Evolutionary conservation across 2,329 filamentous ascomycete species (phyloP).

Genomic region (Verticillium isaacii): DNA sequence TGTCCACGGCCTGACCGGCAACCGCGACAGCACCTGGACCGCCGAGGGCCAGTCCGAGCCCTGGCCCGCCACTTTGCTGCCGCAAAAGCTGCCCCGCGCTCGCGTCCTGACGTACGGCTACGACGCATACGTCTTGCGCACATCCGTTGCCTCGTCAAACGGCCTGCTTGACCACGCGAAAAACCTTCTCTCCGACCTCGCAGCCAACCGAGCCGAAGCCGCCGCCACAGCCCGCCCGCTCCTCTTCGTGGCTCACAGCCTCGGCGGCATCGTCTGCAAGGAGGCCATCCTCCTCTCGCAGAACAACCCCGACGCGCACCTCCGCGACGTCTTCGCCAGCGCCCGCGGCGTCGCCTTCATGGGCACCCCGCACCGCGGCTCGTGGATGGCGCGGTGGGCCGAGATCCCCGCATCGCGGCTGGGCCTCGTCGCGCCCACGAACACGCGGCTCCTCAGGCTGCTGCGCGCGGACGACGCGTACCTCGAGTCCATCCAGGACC

Average conservation of each 20-base stretch:
- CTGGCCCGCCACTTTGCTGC: conserved; percentile 29
- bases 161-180: conserved; percentile 22
- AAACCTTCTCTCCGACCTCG: conserved; percentile 20
- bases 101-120: conserved; percentile 36
- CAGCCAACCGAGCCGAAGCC: conserved; percentile 13
- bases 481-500: conserved; percentile 17
- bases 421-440: conserved; percentile 24
- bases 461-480: conserved; percentile 19
- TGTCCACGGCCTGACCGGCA: conserved; percentile 34
- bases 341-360: conserved; percentile 28
- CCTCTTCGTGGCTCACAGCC: conserved; percentile 31
- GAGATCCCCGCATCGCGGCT: conserved; percentile 21
- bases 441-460: conserved; percentile 21
- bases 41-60: conserved; percentile 18
- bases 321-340: conserved; percentile 17
- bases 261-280: conserved; percentile 34
- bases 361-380: conserved; percentile 30
- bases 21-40: conserved; percentile 33
- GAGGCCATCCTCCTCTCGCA: conserved; percentile 15
- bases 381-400: conserved; percentile 27
- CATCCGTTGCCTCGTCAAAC: conserved; percentile 15
- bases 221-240: conserved; percentile 19
- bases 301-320: conserved; percentile 21
- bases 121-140: conserved; percentile 21
- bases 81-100: conserved; percentile 20